phyloP scores from a whole-genome alignment of 2,329 filamentous ascomycete species.

The Raffaelea arxii region DNA sequence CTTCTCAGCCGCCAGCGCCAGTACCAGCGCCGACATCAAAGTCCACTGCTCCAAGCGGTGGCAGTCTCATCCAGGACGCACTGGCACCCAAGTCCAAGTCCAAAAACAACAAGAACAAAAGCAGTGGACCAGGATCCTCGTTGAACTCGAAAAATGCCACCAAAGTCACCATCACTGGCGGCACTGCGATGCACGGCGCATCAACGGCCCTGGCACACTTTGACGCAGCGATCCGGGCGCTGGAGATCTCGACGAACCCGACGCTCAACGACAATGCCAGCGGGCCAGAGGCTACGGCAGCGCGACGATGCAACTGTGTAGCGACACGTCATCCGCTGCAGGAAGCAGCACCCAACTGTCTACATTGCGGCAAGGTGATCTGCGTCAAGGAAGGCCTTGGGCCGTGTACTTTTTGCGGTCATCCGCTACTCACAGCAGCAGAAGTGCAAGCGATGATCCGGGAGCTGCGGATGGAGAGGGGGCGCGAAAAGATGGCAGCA shows the following conservation, averaged over 20 bases:
- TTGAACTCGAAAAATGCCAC: constrained; percentile 22
- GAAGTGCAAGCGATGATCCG: constrained; percentile 82
- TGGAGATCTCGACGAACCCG: constrained; percentile 90
- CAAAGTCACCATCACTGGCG: constrained; percentile 66
- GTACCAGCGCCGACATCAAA: constrained; percentile 36
- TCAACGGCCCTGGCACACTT: constrained; percentile 63
- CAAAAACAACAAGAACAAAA: constrained; percentile 40
- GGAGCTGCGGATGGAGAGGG: constrained; percentile 75
- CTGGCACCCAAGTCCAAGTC: constrained; percentile 43
- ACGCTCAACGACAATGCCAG: constrained; percentile 32
- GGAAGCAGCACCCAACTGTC: constrained; percentile 84
- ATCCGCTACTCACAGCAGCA: constrained; percentile 57
- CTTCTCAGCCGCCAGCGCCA: constrained; percentile 21
- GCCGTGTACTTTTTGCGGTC: constrained; percentile 83
- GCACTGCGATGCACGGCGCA: constrained; percentile 71
- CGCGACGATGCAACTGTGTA: constrained; percentile 76
- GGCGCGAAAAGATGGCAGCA: constrained; percentile 72
- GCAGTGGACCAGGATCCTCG: constrained; percentile 25
- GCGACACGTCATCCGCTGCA: constrained; percentile 81
- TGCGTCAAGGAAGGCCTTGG: constrained; percentile 91
- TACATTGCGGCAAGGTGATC: constrained; percentile 87
- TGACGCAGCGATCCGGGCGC: constrained; percentile 72
- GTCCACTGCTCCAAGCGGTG: constrained; percentile 45
- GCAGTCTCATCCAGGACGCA: constrained; percentile 72
- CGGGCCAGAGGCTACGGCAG: constrained; percentile 33